phyloP scores from a whole-genome alignment of 768 basidiomycete species.

The Suillus brevipes region DNA sequence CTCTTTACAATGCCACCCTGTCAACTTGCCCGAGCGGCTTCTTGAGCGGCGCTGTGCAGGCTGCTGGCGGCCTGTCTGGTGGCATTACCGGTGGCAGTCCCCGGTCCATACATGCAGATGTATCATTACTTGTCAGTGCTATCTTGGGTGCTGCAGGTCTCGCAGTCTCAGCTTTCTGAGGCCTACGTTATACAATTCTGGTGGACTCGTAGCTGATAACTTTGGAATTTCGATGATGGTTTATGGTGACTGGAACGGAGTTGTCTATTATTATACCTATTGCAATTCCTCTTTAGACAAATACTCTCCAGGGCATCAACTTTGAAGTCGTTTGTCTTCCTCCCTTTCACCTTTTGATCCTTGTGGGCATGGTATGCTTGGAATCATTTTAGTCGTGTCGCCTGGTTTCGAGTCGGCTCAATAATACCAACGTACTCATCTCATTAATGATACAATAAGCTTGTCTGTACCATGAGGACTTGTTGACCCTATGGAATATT shows the following conservation, averaged over 20 bases:
- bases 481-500: too few relatives aligned
- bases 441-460: background rate
- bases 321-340: background rate
- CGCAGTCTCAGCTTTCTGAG: conserved; percentile 30
- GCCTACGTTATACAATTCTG: background rate
- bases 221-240: background rate
- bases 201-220: background rate
- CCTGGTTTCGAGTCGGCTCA: background rate
- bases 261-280: conserved; percentile 1
- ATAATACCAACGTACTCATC: background rate
- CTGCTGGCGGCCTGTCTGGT: conserved; percentile 58
- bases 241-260: background rate
- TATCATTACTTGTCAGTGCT: conserved; percentile 31
- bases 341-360: background rate
- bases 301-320: background rate
- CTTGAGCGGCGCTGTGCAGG: conserved; percentile 64
- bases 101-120: conserved; percentile 23
- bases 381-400: background rate
- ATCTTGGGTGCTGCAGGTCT: conserved; percentile 36
- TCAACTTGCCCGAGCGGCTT: conserved; percentile 71
- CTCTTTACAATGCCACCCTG: conserved; percentile 63
- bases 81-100: conserved; percentile 34
- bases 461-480: background rate
- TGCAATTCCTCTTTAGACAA: background rate
- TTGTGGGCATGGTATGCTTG: background rate